Evolutionary conservation across 331 rosid genomes (phyloP), one percentile per base, ranked within the genome.

Genomic region (Acacia pycnantha): DNA sequence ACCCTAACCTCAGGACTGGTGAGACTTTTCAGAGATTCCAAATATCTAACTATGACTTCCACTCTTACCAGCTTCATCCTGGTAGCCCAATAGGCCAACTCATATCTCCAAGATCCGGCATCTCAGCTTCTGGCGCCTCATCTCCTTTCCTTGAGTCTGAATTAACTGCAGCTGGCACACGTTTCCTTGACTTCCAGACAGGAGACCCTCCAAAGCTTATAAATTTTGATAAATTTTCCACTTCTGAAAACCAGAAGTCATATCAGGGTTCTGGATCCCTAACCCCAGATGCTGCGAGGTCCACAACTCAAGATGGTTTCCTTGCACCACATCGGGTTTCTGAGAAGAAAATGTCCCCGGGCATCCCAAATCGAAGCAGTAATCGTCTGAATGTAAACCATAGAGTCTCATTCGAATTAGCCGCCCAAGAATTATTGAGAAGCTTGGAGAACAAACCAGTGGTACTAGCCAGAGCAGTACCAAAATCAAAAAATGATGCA

Each of bases 51-150:
- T 86, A 87, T 80, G 97, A 96, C 72, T 96, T 94, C 71, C 97
- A 89, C 64, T 88, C 98, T 76, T 94, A 92, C 82, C 98, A 96
- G 77, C 90, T 94, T 72, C 92, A 91, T 77, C 92, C 93, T 31
- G 93, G 93, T 27, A 91, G 95, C 77, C 93, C 93, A 8, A 62
- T 89, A 47, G 90, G 93, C 73, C 91, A 89, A n/a, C 90, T 89
- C 53, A 86, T 91, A 83, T 89, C 93, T 29, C 95, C 95, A 31
- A 85, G 90, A 78, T 89, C 95, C 1, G 95, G 80, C 77, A 84
- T 91, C 83, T 91, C 94, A 51, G 86, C 84, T 81, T 91, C 94
- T 51, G 93, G 91, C 50, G 64, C 92, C 27, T 89, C 93, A 3
- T 91, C 92, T 21, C 93, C 92, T 82, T 89, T 89, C 79, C 90